Conservation (phyloP, 768 basidiomycete genomes). For the Boletus rex-veris region DNA sequence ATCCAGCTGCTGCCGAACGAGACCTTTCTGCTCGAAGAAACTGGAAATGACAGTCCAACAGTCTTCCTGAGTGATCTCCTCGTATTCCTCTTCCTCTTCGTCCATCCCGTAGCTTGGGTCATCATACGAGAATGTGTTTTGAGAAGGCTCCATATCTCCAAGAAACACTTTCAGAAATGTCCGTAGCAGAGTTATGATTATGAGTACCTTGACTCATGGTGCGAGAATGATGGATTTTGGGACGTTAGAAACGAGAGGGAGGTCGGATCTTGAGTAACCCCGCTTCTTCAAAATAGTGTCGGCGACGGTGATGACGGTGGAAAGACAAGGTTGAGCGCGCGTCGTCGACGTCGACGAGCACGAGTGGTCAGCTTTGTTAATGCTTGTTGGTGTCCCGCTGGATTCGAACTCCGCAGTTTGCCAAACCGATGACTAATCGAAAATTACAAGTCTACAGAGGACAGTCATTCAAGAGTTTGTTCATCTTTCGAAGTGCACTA, state of each 20-base stretch:
- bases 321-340: slow-evolving; percentile 14
- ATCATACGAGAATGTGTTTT: slow-evolving; percentile 53
- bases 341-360: slow-evolving; percentile 18
- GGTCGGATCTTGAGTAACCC: neutral
- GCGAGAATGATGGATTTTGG: neutral
- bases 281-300: neutral
- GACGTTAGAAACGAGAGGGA: neutral
- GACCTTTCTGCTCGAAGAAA: slow-evolving; percentile 96
- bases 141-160: slow-evolving; percentile 47
- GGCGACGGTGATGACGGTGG: slow-evolving; percentile 8
- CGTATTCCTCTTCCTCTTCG: slow-evolving; percentile 53
- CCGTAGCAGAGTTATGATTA: slow-evolving; percentile 16
- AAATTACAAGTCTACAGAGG: slow-evolving; percentile 12
- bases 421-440: slow-evolving; percentile 15
- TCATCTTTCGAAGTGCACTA: slow-evolving; percentile 50
- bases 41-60: slow-evolving; percentile 95
- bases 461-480: slow-evolving; percentile 38
- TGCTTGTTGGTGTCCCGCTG: slow-evolving; percentile 14
- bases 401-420: slow-evolving; percentile 14
- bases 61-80: slow-evolving; percentile 87
- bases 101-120: slow-evolving; percentile 57
- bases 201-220: slow-evolving; percentile 33
- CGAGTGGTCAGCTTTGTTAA: slow-evolving; percentile 30
- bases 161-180: slow-evolving; percentile 34
- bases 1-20: slow-evolving; percentile 96